These are phyloP conservation scores for Cavenderia fasciculata DNA, from an alignment of 78 protist species.

Conservation along the genomic window DNA sequence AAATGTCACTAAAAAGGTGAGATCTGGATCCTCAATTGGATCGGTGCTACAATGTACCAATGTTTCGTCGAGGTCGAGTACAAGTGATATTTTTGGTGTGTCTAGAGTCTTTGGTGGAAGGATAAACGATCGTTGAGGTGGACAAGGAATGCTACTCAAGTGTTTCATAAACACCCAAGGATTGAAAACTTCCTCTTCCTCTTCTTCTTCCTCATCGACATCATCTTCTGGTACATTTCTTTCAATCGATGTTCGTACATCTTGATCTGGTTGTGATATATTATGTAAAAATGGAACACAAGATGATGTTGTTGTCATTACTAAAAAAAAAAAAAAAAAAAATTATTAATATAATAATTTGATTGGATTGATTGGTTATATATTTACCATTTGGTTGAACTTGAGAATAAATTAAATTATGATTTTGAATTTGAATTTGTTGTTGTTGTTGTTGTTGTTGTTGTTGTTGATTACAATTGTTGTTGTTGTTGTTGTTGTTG, in stretches of 20 bases:
- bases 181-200: constrained; percentile 47
- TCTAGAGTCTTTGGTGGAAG: constrained; percentile 56
- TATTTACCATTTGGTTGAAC: neutral
- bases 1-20: constrained; percentile 59
- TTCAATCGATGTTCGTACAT: constrained; percentile 7
- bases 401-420: neutral
- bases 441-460: neutral
- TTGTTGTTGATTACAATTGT: neutral
- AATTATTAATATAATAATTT: too few species aligned
- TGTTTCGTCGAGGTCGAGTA: constrained; percentile 94
- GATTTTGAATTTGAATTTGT: neutral
- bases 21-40: constrained; percentile 75
- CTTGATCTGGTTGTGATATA: neutral
- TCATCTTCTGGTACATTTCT: constrained; percentile 20
- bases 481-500: too few species aligned
- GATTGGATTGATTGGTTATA: neutral
- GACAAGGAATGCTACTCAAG: neutral
- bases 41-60: constrained; percentile 89
- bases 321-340: neutral
- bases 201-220: constrained; percentile 55
- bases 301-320: neutral
- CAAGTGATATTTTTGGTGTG: constrained; percentile 81
- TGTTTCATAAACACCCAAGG: constrained; percentile 70
- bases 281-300: neutral
- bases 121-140: constrained; percentile 3